Percentiles rank a stretch among this genome's conserved stretches.
These are phyloP conservation scores for Onygenales sp. DNA, from an alignment of 2,329 filamentous ascomycete genomes.

Conservation along the genomic window DNA sequence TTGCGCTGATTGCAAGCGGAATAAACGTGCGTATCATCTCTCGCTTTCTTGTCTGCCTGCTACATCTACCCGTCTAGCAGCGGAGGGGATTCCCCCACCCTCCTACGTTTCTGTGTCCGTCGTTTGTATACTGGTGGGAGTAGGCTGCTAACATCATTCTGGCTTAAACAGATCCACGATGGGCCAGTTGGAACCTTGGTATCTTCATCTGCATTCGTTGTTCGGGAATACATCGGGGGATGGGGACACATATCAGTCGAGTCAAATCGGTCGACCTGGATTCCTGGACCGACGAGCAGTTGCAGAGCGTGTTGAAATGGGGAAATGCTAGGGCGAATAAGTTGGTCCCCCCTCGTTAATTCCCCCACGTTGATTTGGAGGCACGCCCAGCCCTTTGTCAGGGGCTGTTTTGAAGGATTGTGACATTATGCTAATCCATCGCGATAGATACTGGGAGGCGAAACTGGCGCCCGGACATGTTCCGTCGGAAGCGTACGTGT, in stretches of 20 bases:
- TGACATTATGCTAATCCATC: slow-evolving; percentile 17
- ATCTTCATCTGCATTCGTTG: slow-evolving; percentile 97
- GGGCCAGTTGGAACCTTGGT: slow-evolving; percentile 97
- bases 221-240: slow-evolving; percentile 95
- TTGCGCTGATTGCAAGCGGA: slow-evolving; percentile 97
- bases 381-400: slow-evolving; percentile 5
- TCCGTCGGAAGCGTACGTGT: slow-evolving; percentile 67
- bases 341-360: slow-evolving; percentile 33
- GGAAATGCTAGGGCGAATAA: slow-evolving; percentile 95
- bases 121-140: neutral
- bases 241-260: slow-evolving; percentile 96
- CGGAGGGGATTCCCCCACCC: no score
- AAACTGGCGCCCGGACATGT: slow-evolving; percentile 86
- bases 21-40: slow-evolving; percentile 65
- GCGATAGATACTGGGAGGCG: slow-evolving; percentile 71
- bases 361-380: neutral
- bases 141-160: neutral
- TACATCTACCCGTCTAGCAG: neutral
- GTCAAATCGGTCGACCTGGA: slow-evolving; percentile 98
- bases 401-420: neutral
- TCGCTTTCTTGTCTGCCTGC: neutral
- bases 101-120: neutral
- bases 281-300: slow-evolving; percentile 96
- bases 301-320: slow-evolving; percentile 90
- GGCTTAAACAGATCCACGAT: slow-evolving; percentile 67